Conservation (phyloP, 1,284 basidiomycete species). For the Moesziomyces sp. region DNA sequence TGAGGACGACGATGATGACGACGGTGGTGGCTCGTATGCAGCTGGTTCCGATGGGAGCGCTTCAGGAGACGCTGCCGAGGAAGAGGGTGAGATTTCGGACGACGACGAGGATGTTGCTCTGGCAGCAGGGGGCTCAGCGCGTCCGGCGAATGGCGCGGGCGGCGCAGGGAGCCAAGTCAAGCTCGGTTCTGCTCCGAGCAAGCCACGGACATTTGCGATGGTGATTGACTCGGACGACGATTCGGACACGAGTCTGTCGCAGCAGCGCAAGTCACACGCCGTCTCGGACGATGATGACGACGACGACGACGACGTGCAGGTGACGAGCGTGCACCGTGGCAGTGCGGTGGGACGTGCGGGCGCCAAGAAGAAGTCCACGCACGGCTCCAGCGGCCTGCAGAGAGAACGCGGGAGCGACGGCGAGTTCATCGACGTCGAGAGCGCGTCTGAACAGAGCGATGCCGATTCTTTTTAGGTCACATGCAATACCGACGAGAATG, state of each 20-base stretch:
- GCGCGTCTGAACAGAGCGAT: slow-evolving; percentile 47
- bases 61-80: slow-evolving; percentile 20
- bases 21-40: slow-evolving; percentile 2
- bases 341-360: neutral
- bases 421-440: slow-evolving; percentile 51
- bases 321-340: slow-evolving; percentile 9
- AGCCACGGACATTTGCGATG: slow-evolving; percentile 17
- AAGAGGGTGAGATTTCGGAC: slow-evolving; percentile 48
- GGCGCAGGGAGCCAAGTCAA: slow-evolving; percentile 26
- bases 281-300: slow-evolving; percentile 32
- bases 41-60: slow-evolving; percentile 5
- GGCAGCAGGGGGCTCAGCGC: slow-evolving; percentile 3
- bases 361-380: slow-evolving; percentile 9
- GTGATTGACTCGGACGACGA: slow-evolving; percentile 29
- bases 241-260: slow-evolving; percentile 11
- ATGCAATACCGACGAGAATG: neutral
- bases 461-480: slow-evolving; percentile 33
- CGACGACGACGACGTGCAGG: slow-evolving; percentile 23
- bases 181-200: slow-evolving; percentile 4
- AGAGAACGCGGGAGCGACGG: slow-evolving; percentile 46
- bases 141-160: slow-evolving; percentile 8
- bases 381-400: slow-evolving; percentile 22
- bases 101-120: slow-evolving; percentile 35
- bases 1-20: slow-evolving; percentile 29
- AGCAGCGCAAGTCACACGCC: neutral